These are phyloP conservation scores for Nemania serpens DNA, from an alignment of 2,329 filamentous ascomycete genomes.

Conservation along the genomic window DNA sequence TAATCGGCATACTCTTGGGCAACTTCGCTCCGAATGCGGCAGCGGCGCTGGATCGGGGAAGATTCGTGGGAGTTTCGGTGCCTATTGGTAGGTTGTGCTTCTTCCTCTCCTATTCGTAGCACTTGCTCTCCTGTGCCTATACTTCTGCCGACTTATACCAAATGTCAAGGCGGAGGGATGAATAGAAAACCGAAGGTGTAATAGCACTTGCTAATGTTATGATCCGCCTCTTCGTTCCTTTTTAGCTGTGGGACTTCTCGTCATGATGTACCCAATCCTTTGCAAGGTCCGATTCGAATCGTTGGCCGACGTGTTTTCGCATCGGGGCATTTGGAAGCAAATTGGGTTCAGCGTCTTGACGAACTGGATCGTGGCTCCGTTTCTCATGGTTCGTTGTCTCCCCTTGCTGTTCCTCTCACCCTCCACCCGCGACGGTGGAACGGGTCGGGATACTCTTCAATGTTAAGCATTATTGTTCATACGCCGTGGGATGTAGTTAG, in stretches of 20 bases:
- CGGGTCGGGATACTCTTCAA: not conserved
- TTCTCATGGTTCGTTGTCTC: conserved; percentile 69
- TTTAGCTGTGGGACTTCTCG: conserved; percentile 74
- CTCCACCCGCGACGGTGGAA: not conserved
- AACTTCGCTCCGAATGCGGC: conserved; percentile 72
- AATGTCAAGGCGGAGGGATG: not conserved
- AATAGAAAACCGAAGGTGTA: not conserved
- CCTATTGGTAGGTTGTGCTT: conserved; percentile 34
- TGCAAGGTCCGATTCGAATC: conserved; percentile 84
- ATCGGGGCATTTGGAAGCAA: conserved; percentile 73
- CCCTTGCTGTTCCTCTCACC: not conserved
- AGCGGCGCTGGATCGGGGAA: conserved; percentile 67
- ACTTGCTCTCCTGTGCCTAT: not conserved
- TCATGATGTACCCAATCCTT: conserved; percentile 95
- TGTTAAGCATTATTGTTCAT: not conserved
- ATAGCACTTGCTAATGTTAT: conserved; percentile 3
- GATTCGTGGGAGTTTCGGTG: conserved; percentile 63
- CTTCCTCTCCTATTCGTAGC: not conserved
- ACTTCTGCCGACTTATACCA: not conserved
- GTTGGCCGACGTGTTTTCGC: conserved; percentile 67
- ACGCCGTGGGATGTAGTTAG: conserved; percentile 47
- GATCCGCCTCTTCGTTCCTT: not conserved
- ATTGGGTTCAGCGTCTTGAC: conserved; percentile 75
- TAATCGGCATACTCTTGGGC: conserved; percentile 73
- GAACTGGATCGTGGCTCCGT: conserved; percentile 83